Evolutionary conservation across 2,329 filamentous ascomycete genomes (phyloP), one percentile per base, ranked within the genome.

Genomic region (Incumbomyces lentus): DNA sequence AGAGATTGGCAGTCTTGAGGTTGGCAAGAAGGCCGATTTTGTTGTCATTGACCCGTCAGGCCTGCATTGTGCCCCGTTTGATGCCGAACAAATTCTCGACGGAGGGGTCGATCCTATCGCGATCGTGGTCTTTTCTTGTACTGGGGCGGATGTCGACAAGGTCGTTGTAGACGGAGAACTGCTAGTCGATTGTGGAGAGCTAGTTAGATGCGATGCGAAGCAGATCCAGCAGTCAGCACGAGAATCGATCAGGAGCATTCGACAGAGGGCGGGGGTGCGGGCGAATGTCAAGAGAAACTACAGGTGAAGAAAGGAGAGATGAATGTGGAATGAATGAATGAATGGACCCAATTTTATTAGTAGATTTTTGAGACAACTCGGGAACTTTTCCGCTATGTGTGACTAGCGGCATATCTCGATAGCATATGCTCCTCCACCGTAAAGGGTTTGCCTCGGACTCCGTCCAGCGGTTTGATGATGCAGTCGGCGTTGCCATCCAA

Each of bases 121-220:
- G 32, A 57, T 60, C 1, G 58, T 67, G 2, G 68, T 71, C 2
- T 71, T 69, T 52, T 65, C 66, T 10, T 65, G 63, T 1, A 68
- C 67, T 1, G 68, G 68, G 1, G 55, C 62, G 6, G 68, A 72
- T 59, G 66, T 72, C 6, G 64, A 68, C 42, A 54, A 64, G 31
- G 68, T 71, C 2, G 61, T 71, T 17, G 65, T 71, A 6, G 64
- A 70, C 52, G 68, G 67, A 8, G 62, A 63, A 49, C 46, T 63
- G 6, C 50, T 70, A 31, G 68, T 71, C 2, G 53, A 58, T 45
- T 51, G 58, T 29, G 58, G 66, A 1, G 57, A 60, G 43, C 49
- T 71, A 22, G 37, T 61, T 39, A 65, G 59, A 1, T 66, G 68
- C 62, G 56, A 71, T 50, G 68, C 70, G 54, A 44, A 60, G 22